These are phyloP conservation scores for Clitocybe nebularis DNA, from an alignment of 1,284 basidiomycete species.

Conservation along the genomic window DNA sequence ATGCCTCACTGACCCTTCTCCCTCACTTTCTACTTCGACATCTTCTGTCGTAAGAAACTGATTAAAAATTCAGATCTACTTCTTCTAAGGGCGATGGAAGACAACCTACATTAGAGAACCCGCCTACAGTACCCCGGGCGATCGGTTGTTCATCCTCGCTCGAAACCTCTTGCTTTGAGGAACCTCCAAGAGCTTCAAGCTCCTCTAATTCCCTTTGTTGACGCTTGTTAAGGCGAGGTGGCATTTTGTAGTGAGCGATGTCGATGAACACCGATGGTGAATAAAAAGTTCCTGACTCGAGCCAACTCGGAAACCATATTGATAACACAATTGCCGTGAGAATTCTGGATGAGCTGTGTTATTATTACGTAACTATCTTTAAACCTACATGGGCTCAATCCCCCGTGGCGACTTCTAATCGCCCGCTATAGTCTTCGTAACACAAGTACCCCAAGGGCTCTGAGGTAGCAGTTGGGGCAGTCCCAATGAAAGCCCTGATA, in stretches of 20 bases:
- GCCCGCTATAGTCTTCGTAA: no score
- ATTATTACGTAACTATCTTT: no score
- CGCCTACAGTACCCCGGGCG: slow-evolving; percentile 12
- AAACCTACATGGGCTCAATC: no score
- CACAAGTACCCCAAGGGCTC: no score
- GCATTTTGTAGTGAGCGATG: slow-evolving; percentile 52
- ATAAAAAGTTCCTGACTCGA: no score
- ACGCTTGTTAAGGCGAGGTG: slow-evolving; percentile 77
- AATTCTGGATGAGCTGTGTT: no score
- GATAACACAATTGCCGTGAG: no score
- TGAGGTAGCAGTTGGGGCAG: no score
- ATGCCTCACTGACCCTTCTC: slow-evolving; percentile 22
- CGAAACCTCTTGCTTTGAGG: slow-evolving; percentile 19
- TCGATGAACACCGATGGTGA: no score
- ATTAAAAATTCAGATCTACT: neutral
- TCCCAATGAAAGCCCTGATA: no score
- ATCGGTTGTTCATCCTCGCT: slow-evolving; percentile 19
- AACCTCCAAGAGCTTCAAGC: slow-evolving; percentile 46
- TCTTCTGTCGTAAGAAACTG: slow-evolving; percentile 26
- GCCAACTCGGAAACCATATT: no score
- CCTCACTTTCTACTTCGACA: slow-evolving; percentile 15
- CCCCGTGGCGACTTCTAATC: no score
- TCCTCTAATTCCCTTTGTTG: slow-evolving; percentile 85
- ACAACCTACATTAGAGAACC: slow-evolving; percentile 23
- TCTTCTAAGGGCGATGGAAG: slow-evolving; percentile 5